phyloP scores from a whole-genome alignment of 225 moss, liverwort and hornwort genomes.

The Physcomitrium patens region DNA sequence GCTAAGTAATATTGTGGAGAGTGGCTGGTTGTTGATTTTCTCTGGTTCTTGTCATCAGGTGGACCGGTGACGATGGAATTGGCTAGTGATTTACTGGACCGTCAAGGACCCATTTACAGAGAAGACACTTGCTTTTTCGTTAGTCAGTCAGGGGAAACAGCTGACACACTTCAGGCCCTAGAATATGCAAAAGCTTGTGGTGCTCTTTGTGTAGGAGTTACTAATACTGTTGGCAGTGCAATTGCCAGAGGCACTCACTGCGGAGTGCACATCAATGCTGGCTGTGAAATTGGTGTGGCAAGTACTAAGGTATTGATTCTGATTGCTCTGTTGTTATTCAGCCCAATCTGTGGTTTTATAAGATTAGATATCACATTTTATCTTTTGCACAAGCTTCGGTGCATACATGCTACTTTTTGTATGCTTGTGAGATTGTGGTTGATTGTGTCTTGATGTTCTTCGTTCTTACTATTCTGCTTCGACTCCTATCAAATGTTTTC shows the following conservation, averaged over 20 bases:
- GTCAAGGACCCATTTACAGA: constrained; percentile 94
- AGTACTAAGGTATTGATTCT: constrained; percentile 80
- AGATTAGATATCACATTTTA: neutral
- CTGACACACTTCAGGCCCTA: constrained; percentile 91
- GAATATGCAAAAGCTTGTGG: constrained; percentile 92
- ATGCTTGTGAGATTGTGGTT: neutral
- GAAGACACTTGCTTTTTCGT: constrained; percentile 98
- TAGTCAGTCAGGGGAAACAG: constrained; percentile 99
- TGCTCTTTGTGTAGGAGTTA: constrained; percentile 97
- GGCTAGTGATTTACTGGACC: constrained; percentile 94
- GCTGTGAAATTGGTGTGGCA: constrained; percentile 99
- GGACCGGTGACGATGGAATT: constrained; percentile 99
- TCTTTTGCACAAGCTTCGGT: constrained; percentile 6
- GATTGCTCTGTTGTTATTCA: constrained; percentile 12
- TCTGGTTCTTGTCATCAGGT: constrained; percentile 51
- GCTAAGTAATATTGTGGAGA: neutral
- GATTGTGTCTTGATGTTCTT: neutral
- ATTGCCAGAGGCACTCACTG: constrained; percentile 97
- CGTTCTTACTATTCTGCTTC: neutral
- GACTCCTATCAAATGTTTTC: neutral
- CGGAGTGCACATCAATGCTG: constrained; percentile 98
- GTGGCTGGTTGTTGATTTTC: constrained; percentile 20
- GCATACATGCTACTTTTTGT: neutral
- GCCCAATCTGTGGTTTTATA: neutral
- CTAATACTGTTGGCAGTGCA: constrained; percentile 99